Base-by-base conservation (phyloP, 2,329 filamentous ascomycete genomes). In the Aspergillus floridensis region DNA sequence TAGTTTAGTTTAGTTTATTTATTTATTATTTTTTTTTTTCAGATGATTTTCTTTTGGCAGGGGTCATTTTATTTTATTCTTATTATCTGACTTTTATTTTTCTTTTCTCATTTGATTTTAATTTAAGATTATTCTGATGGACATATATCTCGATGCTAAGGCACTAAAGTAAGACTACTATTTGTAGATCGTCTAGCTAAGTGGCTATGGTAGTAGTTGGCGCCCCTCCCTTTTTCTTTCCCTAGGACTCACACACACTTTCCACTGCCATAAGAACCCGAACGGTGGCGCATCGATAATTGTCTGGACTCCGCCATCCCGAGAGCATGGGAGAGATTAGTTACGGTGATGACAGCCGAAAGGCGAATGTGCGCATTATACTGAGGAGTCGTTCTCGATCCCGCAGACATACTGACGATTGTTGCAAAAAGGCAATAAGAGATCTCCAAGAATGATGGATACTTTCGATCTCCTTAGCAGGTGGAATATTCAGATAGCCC, bases 271-370 rank as follows among this genome's bases (percentile, higher is more conserved):
- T n/a, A 55, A 55, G 26, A 14, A 55, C 32, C 41, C 53, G 41
- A 29, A n/a, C 41, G 41, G 53, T 55, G 53, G 53, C 53, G 53
- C 53, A 48, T 55, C 41, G 49, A 58, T 53, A 58, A 32, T 53
- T 51, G 56, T 47, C 52, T 47, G 26, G 24, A 48, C 56, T 57
- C 48, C 38, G 47, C 49, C 26, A 21, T 49, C 49, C 26, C 38
- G 47, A 50, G 16, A 29, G 10, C 24, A 29, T 53, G 49, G 22
- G 38, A 48, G 38, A 56, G 50, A 52, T 31, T 29, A 16, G 32
- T 41, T 52, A 5, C 22, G 8, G 19, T 35, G 31, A 31, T 35
- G 49, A 51, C 21, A 22, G 38, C 14, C 38, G 38, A 41, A n/a
- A 14, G 38, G 38, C 38, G 16, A 41, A 41, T 41, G 38, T 41